Percentiles rank a stretch among this genome's conserved stretches.
Conservation (phyloP, 805 yeast genomes). For the Myxozyma geophila region DNA sequence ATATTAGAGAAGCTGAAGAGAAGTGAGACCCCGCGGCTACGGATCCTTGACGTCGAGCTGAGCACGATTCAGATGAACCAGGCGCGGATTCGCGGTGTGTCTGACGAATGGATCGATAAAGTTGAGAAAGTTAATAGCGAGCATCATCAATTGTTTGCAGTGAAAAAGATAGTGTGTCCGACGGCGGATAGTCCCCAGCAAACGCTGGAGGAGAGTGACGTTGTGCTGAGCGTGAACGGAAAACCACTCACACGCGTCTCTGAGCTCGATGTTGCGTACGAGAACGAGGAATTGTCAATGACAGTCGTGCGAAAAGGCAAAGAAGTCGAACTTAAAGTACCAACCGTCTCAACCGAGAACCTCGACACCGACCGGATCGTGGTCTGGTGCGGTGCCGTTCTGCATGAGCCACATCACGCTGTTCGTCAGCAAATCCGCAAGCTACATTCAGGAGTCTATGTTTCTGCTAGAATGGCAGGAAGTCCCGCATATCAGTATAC, state of each 20-base stretch:
- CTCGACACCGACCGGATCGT: constrained; percentile 68
- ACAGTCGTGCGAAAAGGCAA: constrained; percentile 73
- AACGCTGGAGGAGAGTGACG: constrained; percentile 63
- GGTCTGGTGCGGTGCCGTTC: constrained; percentile 79
- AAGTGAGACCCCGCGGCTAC: constrained; percentile 57
- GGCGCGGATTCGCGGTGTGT: constrained; percentile 85
- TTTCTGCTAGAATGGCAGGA: constrained; percentile 73
- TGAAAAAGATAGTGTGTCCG: constrained; percentile 63
- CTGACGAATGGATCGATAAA: constrained; percentile 76
- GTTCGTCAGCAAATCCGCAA: constrained; percentile 80
- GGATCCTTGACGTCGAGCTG: constrained; percentile 81
- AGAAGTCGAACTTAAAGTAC: constrained; percentile 63
- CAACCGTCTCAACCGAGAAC: constrained; percentile 63
- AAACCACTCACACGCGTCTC: constrained; percentile 65
- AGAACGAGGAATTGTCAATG: constrained; percentile 54
- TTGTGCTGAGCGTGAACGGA: constrained; percentile 71
- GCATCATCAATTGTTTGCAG: constrained; percentile 73
- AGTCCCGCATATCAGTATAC: constrained; percentile 88
- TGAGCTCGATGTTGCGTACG: constrained; percentile 61
- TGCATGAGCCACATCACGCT: constrained; percentile 91
- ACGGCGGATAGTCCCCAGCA: constrained; percentile 38
- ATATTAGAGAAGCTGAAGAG: constrained; percentile 60
- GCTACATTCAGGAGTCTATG: constrained; percentile 83
- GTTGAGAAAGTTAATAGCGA: constrained; percentile 68
- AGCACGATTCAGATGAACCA: constrained; percentile 67